Base-by-base conservation (phyloP, 148 eudicot species). In the Chenopodium berlandieri region DNA sequence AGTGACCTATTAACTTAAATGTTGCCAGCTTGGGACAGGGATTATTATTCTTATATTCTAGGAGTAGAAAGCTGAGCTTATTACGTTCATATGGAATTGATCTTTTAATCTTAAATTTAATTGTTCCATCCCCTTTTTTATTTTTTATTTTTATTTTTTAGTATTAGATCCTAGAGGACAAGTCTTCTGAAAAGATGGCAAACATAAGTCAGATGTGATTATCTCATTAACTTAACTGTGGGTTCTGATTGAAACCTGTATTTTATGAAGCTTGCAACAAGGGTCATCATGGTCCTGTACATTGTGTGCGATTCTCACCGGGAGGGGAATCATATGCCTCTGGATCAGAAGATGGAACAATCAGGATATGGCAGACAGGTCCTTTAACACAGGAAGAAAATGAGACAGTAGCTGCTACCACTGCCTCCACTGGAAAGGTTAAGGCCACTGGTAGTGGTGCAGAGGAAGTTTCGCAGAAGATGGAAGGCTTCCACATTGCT, bases 211-310 rank as follows among this genome's bases (percentile, higher is more conserved):
- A 19, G 50, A 19, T 40, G 44, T 71, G 74, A 71, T 71, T 22
- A 2, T 37, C 22, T 20, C 10, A 12, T 27, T 25, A 10, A 69
- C 44, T 69, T 8, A 31, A 69, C 19, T 16, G 44, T 32, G 4
- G 47, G 50, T 47, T 47, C 76, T 85, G 40, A 85, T 50, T 16
- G 19, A 60, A 47, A 23, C 25, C 19, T 16, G 19, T 20, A 34
- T 52, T 75, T 82, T 13, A 44, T 86, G 78, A 88, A 96, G 98
- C 95, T 2, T 95, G 99, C 88, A 95, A 95, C 89, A 95, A 95
- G 90, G 99, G 99, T 81, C 99, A 95, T 80, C 99, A 95, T 69
- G 99, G 99, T 86, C 99, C 99, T 1, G 97, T 93, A 48, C 99
- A 95, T 80, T 95, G 97, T 60, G 97, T 96, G 78, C 92, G 97